Evolutionary conservation across 148 eudicot genomes (phyloP).

Genomic region (Simmondsia chinensis): DNA sequence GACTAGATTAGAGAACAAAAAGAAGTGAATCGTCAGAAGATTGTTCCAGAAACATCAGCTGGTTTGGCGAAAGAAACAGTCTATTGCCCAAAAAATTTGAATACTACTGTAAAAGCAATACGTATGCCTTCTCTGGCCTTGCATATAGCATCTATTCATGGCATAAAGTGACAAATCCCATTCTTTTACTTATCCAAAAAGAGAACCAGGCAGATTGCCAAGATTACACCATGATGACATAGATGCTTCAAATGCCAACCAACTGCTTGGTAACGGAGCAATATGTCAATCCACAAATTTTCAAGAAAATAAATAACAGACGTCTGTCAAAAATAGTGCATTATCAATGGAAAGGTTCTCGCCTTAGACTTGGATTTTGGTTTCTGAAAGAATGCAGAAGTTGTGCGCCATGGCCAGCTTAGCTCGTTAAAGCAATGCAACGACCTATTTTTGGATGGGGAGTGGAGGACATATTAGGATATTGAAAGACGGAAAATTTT

Average conservation of each 20-base stretch:
- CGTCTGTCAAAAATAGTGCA: not conserved
- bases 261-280: too few species aligned
- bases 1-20: not conserved
- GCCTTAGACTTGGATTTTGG: constrained; percentile 81
- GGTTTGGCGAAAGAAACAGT: not conserved
- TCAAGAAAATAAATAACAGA: not conserved
- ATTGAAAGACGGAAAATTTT: too few species aligned
- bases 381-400: constrained; percentile 62
- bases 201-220: too few species aligned
- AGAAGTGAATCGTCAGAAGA: too few species aligned
- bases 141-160: too few species aligned
- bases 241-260: too few species aligned
- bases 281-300: too few species aligned
- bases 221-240: too few species aligned
- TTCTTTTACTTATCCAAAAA: too few species aligned
- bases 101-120: too few species aligned
- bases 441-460: constrained; percentile 44
- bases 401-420: constrained; percentile 86
- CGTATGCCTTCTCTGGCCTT: too few species aligned
- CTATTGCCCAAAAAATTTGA: not conserved
- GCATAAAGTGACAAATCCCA: too few species aligned
- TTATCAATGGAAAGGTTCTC: not conserved
- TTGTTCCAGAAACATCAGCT: not conserved
- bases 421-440: constrained; percentile 83
- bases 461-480: not conserved